Evolutionary conservation across 139 green algal species (phyloP).

Genomic region (Chlamydomonas schloesseri): DNA sequence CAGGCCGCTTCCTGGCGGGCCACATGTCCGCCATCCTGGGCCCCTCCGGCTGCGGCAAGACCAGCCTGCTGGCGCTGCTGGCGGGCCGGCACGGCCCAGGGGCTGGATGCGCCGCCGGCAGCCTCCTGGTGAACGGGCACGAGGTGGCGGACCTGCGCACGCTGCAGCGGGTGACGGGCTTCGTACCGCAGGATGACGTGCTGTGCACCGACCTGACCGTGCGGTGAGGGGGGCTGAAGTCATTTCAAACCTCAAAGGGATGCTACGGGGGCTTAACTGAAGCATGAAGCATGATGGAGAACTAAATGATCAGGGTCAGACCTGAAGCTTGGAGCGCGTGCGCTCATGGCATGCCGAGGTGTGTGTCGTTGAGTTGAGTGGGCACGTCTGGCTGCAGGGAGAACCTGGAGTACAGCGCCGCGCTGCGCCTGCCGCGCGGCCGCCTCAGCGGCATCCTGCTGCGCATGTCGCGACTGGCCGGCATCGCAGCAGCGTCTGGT

Average conservation of each 20-base stretch:
- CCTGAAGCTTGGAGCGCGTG: too few relatives aligned
- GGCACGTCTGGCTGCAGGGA: too few relatives aligned
- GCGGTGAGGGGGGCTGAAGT: background rate
- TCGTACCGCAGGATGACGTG: slow-evolving; percentile 79
- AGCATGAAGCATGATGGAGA: too few relatives aligned
- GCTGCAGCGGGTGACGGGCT: slow-evolving; percentile 59
- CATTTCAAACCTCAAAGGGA: too few relatives aligned
- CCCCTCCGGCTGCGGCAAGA: slow-evolving; percentile 62
- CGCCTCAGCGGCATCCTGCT: background rate
- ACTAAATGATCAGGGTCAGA: too few relatives aligned
- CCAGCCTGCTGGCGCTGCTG: slow-evolving; percentile 55
- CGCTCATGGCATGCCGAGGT: too few relatives aligned
- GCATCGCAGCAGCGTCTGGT: background rate
- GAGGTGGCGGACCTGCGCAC: background rate
- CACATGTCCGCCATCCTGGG: slow-evolving; percentile 56
- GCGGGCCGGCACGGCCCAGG: background rate
- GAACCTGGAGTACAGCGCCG: slow-evolving; percentile 60
- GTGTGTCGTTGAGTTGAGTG: too few relatives aligned
- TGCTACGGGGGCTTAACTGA: too few relatives aligned
- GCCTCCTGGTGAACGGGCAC: slow-evolving; percentile 27
- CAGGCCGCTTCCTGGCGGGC: background rate
- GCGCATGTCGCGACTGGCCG: too few relatives aligned
- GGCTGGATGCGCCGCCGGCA: background rate
- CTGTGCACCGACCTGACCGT: slow-evolving; percentile 18
- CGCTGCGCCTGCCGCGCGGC: slow-evolving; percentile 47